These are phyloP conservation scores for Tetragonia tetragonoides DNA, from an alignment of 148 eudicot species.

Conservation along the genomic window DNA sequence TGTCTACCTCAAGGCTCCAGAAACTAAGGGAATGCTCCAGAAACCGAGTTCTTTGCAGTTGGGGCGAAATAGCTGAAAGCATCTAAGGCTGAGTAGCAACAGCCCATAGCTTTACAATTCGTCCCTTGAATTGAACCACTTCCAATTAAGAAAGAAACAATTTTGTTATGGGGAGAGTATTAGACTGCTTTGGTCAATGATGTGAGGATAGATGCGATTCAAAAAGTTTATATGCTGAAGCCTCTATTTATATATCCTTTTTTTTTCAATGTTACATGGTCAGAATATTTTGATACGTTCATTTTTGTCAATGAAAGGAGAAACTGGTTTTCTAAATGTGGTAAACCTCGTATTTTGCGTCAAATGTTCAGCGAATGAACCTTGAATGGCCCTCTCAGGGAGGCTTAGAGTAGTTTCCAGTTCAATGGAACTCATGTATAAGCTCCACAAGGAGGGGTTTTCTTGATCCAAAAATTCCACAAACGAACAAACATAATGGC, in stretches of 20 bases:
- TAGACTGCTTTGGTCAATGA: neutral
- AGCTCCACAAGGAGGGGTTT: no score
- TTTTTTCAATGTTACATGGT: neutral
- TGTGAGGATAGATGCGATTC: slow-evolving; percentile 10
- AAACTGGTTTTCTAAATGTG: neutral
- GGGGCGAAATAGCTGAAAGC: slow-evolving; percentile 48
- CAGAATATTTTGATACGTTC: neutral
- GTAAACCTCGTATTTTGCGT: no score
- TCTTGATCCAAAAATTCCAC: no score
- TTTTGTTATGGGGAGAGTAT: neutral
- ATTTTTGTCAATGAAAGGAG: neutral
- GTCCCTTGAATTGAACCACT: neutral
- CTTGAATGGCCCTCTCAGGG: no score
- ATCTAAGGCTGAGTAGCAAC: slow-evolving; percentile 28
- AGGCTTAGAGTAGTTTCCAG: no score
- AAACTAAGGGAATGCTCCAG: slow-evolving; percentile 90
- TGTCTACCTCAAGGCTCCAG: slow-evolving; percentile 76
- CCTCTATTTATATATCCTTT: neutral
- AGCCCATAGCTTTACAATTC: neutral
- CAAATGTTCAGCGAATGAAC: no score
- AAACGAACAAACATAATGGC: no score
- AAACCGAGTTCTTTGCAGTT: slow-evolving; percentile 82
- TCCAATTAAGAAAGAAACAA: no score
- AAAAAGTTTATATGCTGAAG: neutral
- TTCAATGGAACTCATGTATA: neutral